Evolutionary conservation across 2,329 filamentous ascomycete species (phyloP).

Genomic region (Microsporum ferrugineum): DNA sequence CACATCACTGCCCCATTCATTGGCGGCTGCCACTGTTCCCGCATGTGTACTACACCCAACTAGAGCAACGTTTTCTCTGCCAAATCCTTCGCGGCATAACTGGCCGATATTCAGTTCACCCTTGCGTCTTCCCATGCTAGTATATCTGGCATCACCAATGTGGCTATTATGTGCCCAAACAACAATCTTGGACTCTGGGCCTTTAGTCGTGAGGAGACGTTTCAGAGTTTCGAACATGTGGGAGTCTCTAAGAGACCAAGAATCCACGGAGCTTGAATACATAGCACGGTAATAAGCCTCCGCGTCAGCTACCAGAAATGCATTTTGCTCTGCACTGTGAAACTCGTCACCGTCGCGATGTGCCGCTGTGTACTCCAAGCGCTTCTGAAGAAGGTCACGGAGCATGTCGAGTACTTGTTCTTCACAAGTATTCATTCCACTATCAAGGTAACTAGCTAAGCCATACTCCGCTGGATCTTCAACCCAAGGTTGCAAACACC

Average conservation of each 20-base stretch:
- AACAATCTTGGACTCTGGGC: constrained; percentile 34
- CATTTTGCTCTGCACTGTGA: constrained; percentile 42
- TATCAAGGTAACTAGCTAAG: constrained; percentile 26
- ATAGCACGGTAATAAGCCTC: constrained; percentile 44
- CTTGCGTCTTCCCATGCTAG: constrained; percentile 36
- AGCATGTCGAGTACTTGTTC: constrained; percentile 37
- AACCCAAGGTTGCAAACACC: constrained; percentile 38
- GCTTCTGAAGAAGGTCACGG: constrained; percentile 32
- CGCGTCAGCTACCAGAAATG: constrained; percentile 38
- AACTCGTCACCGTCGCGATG: constrained; percentile 37
- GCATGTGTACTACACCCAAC: constrained; percentile 41
- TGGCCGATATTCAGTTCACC: constrained; percentile 44
- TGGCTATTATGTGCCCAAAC: constrained; percentile 47
- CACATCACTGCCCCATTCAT: constrained; percentile 43
- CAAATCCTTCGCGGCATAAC: constrained; percentile 39
- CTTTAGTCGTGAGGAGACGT: constrained; percentile 34
- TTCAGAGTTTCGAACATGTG: constrained; percentile 43
- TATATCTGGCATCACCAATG: constrained; percentile 43
- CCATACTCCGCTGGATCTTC: constrained; percentile 42
- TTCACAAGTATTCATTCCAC: constrained; percentile 38
- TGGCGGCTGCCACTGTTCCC: constrained; percentile 43
- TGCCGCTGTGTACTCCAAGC: constrained; percentile 31
- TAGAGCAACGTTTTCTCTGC: constrained; percentile 31
- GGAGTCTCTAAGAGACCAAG: constrained; percentile 42
- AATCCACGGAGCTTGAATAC: constrained; percentile 40